Evolutionary conservation across 1,284 basidiomycete genomes (phyloP).

Genomic region (Cryptococcus depauperatus): DNA sequence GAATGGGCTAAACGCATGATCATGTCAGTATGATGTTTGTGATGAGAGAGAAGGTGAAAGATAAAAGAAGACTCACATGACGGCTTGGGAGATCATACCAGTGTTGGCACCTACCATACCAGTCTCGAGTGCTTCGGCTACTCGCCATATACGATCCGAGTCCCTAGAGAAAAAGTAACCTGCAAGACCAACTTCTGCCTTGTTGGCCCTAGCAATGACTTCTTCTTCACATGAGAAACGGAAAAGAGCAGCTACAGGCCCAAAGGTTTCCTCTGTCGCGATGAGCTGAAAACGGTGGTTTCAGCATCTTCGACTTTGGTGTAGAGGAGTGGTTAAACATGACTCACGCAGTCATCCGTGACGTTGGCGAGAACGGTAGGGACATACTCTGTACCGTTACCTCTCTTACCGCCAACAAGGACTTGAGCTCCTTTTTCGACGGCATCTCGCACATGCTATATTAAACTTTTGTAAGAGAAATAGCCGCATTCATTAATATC

Average conservation of each 20-base stretch:
- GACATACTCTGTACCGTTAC: conserved; percentile 62
- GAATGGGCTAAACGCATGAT: conserved; percentile 54
- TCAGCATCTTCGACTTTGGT: neutral
- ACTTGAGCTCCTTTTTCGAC: conserved; percentile 75
- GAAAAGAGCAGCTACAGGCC: conserved; percentile 55
- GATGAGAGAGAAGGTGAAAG: too few relatives aligned
- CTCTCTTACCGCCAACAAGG: conserved; percentile 71
- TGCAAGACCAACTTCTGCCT: conserved; percentile 76
- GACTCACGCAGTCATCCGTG: conserved; percentile 53
- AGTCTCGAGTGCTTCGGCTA: conserved; percentile 93
- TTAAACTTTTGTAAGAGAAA: neutral
- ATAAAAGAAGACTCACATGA: conserved; percentile 46
- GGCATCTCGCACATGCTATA: conserved; percentile 75
- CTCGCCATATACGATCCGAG: conserved; percentile 82
- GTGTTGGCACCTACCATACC: conserved; percentile 75
- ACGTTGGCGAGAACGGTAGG: conserved; percentile 88
- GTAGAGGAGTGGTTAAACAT: neutral
- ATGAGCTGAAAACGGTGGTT: conserved; percentile 18
- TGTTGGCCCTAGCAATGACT: conserved; percentile 75
- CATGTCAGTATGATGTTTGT: too few relatives aligned
- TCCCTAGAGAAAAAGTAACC: conserved; percentile 89
- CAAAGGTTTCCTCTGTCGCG: conserved; percentile 78
- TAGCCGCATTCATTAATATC: neutral
- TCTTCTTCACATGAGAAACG: conserved; percentile 91
- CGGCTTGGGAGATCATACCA: conserved; percentile 56